Base-by-base conservation (phyloP, 169 alveolate species). In the Plasmodium cynomolgi region DNA sequence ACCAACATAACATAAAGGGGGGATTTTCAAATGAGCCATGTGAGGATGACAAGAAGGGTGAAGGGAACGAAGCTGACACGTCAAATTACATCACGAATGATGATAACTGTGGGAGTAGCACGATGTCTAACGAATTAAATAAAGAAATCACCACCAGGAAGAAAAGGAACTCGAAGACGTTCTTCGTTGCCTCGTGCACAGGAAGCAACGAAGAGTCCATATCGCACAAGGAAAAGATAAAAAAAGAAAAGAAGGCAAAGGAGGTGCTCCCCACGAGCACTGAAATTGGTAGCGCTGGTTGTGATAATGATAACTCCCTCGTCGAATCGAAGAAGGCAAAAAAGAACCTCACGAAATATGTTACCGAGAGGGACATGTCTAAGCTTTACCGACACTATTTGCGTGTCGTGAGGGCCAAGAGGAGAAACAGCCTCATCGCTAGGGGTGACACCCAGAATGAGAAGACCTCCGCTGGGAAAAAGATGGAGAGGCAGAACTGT, bases 321-420 rank as follows among this genome's bases (percentile, higher is more conserved):
- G 73, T n/a, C 9, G 88, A 86, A 29, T 77, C 39, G 68, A 86
- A 86, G 29, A 79, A 47, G 47, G 33, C 17, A 26, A 86, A 77
- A 56, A 86, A 58, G 33, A 41, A 50, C 29, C 68, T 37, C 26
- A 86, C 79, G 68, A 86, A 58, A 77, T 54, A 31, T 75, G 85
- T 86, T 50, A 86, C 93, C 1, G 93, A 86, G 71, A 75, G 71
- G 33, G 93, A 86, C 68, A 75, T 86, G 81, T 86, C 93, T 9
- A 75, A 75, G 39, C n/a, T 86, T 34, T 86, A 86, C 47, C 80
- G 81, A 13, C 86, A 86, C 23, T 86, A 86, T 54, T 37, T 86
- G 29, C 75, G 68, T 8, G 44, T 86, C 9, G 62, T 86, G 47
- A 79, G 81, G 26, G 93, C 68, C 20, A 75, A 58, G 54, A 71